phyloP scores from a whole-genome alignment of 257 asterid genomes.

The Rauvolfia tetraphylla region DNA sequence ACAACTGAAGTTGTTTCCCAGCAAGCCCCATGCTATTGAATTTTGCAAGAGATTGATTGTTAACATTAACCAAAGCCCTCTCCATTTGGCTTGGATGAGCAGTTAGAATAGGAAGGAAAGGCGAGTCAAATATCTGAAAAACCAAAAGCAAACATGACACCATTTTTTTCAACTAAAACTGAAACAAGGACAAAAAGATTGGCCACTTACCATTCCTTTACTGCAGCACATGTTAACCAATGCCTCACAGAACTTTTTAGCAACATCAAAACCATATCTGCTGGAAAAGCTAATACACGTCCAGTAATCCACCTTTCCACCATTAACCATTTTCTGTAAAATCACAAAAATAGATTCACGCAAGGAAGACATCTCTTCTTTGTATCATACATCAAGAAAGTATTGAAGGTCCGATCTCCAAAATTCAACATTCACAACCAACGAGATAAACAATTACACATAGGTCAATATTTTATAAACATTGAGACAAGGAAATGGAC shows the following conservation, averaged over 20 bases:
- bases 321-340: conserved; percentile 66
- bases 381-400: background rate
- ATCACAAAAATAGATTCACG: background rate
- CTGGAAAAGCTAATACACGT: conserved; percentile 57
- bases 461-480: background rate
- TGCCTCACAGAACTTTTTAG: conserved; percentile 28
- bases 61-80: conserved; percentile 36
- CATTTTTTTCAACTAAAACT: background rate
- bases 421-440: too few species aligned
- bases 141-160: conserved; percentile 4
- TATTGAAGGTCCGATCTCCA: too few species aligned
- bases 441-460: too few species aligned
- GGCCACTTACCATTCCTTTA: conserved; percentile 67
- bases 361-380: background rate
- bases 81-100: conserved; percentile 34
- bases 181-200: background rate
- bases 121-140: conserved; percentile 40
- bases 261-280: background rate
- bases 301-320: conserved; percentile 60
- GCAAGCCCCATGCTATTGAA: background rate
- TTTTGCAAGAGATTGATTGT: conserved; percentile 12
- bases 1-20: conserved; percentile 45
- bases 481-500: background rate
- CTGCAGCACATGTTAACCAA: conserved; percentile 55
- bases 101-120: conserved; percentile 32